Evolutionary conservation across 2,329 filamentous ascomycete species (phyloP).

Genomic region (Nemania serpens): DNA sequence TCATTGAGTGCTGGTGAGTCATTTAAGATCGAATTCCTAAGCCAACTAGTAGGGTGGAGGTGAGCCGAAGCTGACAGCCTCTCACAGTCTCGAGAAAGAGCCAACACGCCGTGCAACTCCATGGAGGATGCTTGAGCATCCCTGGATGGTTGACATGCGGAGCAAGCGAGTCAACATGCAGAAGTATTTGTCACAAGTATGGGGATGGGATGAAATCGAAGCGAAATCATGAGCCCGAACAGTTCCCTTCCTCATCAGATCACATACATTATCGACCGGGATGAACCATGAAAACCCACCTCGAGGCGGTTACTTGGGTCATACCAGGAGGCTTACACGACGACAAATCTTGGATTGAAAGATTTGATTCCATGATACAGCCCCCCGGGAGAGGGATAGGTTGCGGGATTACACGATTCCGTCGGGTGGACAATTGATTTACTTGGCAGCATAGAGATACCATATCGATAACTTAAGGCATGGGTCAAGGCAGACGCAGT

Average conservation of each 20-base stretch:
- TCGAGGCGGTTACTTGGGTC: not conserved
- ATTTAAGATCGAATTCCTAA: constrained; percentile 34
- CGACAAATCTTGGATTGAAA: not conserved
- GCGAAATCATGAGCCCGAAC: constrained; percentile 26
- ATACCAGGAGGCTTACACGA: not conserved
- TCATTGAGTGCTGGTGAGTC: constrained; percentile 96
- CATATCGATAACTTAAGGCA: constrained; percentile 7
- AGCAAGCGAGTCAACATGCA: constrained; percentile 97
- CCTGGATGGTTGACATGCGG: constrained; percentile 98
- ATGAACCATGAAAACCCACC: not conserved
- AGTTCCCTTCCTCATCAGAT: not conserved
- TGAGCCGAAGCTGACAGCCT: constrained; percentile 12
- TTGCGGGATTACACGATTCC: not conserved
- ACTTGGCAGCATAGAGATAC: constrained; percentile 19
- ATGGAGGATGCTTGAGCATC: constrained; percentile 98
- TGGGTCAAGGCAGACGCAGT: not conserved
- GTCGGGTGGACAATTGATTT: constrained; percentile 12
- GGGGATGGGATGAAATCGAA: constrained; percentile 84
- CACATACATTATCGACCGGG: not conserved
- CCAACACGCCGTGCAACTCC: constrained; percentile 84
- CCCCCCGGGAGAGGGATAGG: not conserved
- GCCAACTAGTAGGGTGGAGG: constrained; percentile 3
- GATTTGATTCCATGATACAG: constrained; percentile 8
- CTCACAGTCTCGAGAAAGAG: constrained; percentile 86
- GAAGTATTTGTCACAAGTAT: constrained; percentile 90